phyloP scores from a whole-genome alignment of 179 eudicot species.

The Spinacia oleracea region DNA sequence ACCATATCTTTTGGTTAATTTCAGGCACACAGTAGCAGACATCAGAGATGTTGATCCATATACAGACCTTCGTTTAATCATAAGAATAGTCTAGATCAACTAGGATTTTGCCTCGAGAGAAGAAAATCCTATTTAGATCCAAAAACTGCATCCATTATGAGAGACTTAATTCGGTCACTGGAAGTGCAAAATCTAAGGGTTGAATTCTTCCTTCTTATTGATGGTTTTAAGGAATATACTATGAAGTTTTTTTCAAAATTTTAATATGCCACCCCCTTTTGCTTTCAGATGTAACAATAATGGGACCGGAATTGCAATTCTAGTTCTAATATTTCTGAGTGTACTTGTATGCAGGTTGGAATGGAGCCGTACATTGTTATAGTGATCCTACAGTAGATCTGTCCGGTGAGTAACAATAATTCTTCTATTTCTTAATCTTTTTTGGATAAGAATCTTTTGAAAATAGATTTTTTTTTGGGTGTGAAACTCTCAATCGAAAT shows the following conservation, averaged over 20 bases:
- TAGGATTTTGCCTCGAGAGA: not conserved
- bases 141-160: not conserved
- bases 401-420: slow-evolving; percentile 44
- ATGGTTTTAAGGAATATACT: not conserved
- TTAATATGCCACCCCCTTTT: not conserved
- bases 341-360: slow-evolving; percentile 57
- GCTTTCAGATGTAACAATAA: not conserved
- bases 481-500: too few relatives aligned
- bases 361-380: slow-evolving; percentile 53
- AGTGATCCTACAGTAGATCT: slow-evolving; percentile 57
- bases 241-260: not conserved
- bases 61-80: not conserved
- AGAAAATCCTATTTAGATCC: not conserved
- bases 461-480: not conserved
- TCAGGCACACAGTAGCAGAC: not conserved
- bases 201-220: not conserved
- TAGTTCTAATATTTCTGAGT: not conserved
- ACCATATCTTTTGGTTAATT: not conserved
- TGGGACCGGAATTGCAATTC: not conserved
- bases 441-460: not conserved
- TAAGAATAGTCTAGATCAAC: not conserved
- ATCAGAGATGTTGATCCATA: not conserved
- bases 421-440: not conserved
- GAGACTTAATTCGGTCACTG: not conserved
- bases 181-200: not conserved